Percentiles rank a stretch among this genome's conserved stretches.
phyloP scores from a whole-genome alignment of 176 grass and related monocot genomes.

The Oryza rufipogon region DNA sequence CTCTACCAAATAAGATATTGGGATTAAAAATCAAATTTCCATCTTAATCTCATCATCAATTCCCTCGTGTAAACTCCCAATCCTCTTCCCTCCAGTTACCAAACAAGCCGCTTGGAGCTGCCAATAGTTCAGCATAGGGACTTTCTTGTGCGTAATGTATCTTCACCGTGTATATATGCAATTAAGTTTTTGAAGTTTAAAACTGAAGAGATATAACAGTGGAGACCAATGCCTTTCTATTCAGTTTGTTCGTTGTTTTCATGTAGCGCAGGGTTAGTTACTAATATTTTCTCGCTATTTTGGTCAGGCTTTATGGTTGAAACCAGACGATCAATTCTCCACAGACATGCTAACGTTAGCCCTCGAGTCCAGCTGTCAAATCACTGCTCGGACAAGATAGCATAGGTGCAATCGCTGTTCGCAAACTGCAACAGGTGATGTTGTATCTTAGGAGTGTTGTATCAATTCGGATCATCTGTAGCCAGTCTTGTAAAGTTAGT shows the following conservation, averaged over 20 bases:
- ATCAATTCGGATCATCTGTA: conserved; percentile 14
- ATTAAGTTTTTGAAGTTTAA: not conserved
- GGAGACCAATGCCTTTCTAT: not conserved
- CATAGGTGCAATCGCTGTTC: conserved; percentile 34
- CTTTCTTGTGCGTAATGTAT: conserved; percentile 16
- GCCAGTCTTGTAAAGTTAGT: conserved; percentile 42
- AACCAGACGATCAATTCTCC: conserved; percentile 89
- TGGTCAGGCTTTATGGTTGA: conserved; percentile 87
- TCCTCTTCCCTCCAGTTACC: too few species aligned
- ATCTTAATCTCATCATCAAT: too few species aligned
- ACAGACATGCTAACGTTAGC: conserved; percentile 88
- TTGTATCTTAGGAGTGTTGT: conserved; percentile 27
- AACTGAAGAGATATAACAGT: not conserved
- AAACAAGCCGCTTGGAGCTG: not conserved
- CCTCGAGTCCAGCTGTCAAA: conserved; percentile 53
- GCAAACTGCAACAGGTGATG: conserved; percentile 7
- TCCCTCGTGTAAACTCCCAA: too few species aligned
- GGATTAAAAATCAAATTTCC: too few species aligned
- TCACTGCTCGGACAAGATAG: conserved; percentile 40
- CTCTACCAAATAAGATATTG: too few species aligned
- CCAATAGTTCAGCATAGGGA: not conserved
- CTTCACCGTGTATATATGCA: conserved; percentile 20
- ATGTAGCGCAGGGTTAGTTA: conserved; percentile 14
- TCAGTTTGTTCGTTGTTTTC: conserved; percentile 20
- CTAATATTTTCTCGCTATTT: conserved; percentile 16